These are phyloP conservation scores for Aspergillus steynii DNA, from an alignment of 495 filamentous ascomycete species.

Conservation along the genomic window DNA sequence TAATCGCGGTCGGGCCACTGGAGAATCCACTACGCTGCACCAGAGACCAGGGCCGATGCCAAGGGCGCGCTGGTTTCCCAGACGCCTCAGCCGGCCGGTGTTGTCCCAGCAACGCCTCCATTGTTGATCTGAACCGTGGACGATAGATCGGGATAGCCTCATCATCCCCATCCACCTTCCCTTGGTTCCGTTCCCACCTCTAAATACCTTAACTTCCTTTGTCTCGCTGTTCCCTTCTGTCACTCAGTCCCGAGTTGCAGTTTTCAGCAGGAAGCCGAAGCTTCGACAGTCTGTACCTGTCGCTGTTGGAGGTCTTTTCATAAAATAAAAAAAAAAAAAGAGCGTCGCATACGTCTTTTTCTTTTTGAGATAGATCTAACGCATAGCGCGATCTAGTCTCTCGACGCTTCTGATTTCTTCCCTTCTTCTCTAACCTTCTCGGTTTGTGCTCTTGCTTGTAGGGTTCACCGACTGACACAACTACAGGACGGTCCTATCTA, in stretches of 20 bases:
- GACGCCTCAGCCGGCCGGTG: conserved; percentile 30
- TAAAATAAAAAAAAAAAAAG: background rate
- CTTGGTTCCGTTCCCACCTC: conserved; percentile 33
- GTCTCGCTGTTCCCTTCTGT: conserved; percentile 24
- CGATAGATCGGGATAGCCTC: conserved; percentile 42
- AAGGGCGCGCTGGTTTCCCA: conserved; percentile 32
- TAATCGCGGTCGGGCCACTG: conserved; percentile 19
- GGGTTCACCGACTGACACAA: conserved; percentile 44
- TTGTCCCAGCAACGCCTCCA: conserved; percentile 46
- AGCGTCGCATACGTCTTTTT: background rate
- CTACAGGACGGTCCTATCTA: conserved; percentile 27
- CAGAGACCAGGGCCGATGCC: conserved; percentile 18
- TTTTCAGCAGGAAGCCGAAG: conserved; percentile 6
- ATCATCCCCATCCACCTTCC: conserved; percentile 30
- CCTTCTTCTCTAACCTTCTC: conserved; percentile 17
- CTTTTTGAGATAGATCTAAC: conserved; percentile 15
- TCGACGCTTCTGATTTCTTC: conserved; percentile 17
- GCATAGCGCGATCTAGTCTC: conserved; percentile 17
- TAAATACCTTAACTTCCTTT: conserved; percentile 34
- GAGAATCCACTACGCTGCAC: conserved; percentile 18
- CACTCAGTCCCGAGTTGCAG: conserved; percentile 13
- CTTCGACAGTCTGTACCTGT: background rate
- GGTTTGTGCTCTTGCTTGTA: conserved; percentile 22
- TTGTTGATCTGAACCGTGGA: conserved; percentile 49
- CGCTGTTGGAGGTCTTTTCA: background rate